Percentiles rank a stretch among this genome's conserved stretches.
Evolutionary conservation across 306 rosid genomes (phyloP).

Genomic region (Alnus glutinosa): DNA sequence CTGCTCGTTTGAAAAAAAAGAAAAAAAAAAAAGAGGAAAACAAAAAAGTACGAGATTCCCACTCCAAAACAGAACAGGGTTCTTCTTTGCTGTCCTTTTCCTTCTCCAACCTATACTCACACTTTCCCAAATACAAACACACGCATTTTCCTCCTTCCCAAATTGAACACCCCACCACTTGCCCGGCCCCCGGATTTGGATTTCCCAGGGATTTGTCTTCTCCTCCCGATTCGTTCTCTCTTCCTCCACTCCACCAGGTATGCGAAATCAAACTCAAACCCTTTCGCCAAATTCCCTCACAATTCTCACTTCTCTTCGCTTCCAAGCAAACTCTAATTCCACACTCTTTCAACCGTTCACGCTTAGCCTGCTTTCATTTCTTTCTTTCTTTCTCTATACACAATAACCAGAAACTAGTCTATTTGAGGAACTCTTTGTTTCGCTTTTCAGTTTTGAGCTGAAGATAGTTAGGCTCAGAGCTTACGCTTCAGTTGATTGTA

Average conservation of each 20-base stretch:
- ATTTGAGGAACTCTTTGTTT: slow-evolving; percentile 16
- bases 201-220: slow-evolving; percentile 31
- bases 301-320: slow-evolving; percentile 7
- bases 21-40: background rate
- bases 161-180: slow-evolving; percentile 14
- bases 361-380: background rate
- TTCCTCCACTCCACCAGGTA: background rate
- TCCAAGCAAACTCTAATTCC: slow-evolving; percentile 5
- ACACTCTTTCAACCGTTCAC: background rate
- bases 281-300: background rate
- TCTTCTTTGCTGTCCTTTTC: slow-evolving; percentile 27
- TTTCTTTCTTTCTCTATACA: background rate
- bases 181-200: slow-evolving; percentile 4
- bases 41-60: slow-evolving; percentile 33
- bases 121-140: slow-evolving; percentile 19
- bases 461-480: slow-evolving; percentile 26
- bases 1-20: background rate
- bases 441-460: slow-evolving; percentile 38
- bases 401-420: too few species aligned
- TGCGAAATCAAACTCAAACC: background rate
- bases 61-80: slow-evolving; percentile 33
- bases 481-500: slow-evolving; percentile 39
- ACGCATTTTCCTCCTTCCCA: slow-evolving; percentile 27
- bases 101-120: slow-evolving; percentile 9
- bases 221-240: slow-evolving; percentile 15